Evolutionary conservation across 495 filamentous ascomycete species (phyloP).

Genomic region (Trichoderma reesei): DNA sequence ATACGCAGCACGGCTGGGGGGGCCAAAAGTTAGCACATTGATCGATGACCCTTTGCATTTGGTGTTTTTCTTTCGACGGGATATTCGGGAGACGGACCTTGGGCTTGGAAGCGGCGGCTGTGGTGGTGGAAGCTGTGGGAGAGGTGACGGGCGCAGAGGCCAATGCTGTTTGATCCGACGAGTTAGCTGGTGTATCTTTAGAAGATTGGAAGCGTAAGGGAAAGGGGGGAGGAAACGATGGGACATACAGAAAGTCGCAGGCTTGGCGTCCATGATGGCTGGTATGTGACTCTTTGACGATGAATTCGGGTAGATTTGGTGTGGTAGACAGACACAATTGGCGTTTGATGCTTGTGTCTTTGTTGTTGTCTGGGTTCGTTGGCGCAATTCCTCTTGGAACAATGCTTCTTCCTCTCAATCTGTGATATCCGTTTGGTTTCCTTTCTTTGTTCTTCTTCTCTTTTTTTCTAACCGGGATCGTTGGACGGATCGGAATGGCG

Average conservation of each 20-base stretch:
- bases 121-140: conserved; percentile 15
- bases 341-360: background rate
- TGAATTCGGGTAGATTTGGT: background rate
- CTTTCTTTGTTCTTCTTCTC: background rate
- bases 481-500: background rate
- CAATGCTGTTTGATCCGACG: background rate
- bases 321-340: too few species aligned
- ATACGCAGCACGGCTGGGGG: conserved; percentile 85
- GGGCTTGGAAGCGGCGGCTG: conserved; percentile 27
- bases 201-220: background rate
- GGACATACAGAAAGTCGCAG: conserved; percentile 1
- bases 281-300: background rate
- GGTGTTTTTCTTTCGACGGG: background rate
- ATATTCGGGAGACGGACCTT: conserved; percentile 26
- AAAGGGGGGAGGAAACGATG: background rate
- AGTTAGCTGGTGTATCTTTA: background rate
- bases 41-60: background rate
- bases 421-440: background rate
- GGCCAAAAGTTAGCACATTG: background rate
- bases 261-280: background rate
- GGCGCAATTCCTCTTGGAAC: too few species aligned
- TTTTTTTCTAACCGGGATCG: background rate
- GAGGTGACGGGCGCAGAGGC: background rate
- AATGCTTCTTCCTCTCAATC: background rate
- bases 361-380: too few species aligned